Conservation (phyloP, 306 rosid genomes). For the Prunus mume region DNA sequence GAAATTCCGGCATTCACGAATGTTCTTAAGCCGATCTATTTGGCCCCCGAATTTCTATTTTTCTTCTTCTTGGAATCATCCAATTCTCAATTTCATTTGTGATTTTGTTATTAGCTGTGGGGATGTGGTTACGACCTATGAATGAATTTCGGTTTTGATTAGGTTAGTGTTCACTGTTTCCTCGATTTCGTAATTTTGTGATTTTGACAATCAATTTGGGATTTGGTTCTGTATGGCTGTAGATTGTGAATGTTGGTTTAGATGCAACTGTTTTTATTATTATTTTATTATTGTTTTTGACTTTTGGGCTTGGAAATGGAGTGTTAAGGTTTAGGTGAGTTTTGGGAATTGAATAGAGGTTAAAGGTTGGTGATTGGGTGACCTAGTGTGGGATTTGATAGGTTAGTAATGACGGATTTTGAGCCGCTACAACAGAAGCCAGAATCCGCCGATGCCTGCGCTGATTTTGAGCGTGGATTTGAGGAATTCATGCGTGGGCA, state of each 20-base stretch:
- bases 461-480: constrained; percentile 78
- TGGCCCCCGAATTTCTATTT: constrained; percentile 10
- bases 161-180: constrained; percentile 37
- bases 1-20: constrained; percentile 25
- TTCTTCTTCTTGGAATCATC: constrained; percentile 11
- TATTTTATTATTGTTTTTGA: not conserved
- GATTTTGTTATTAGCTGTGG: constrained; percentile 30
- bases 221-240: constrained; percentile 22
- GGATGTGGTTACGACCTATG: constrained; percentile 46
- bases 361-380: constrained; percentile 35
- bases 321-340: constrained; percentile 23
- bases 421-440: constrained; percentile 91
- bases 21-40: constrained; percentile 36
- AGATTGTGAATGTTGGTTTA: constrained; percentile 44
- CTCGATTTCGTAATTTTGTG: constrained; percentile 11
- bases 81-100: constrained; percentile 34
- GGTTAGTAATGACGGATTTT: constrained; percentile 75
- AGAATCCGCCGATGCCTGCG: constrained; percentile 72
- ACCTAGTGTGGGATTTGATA: constrained; percentile 27
- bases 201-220: constrained; percentile 36
- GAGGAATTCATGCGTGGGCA: constrained; percentile 95
- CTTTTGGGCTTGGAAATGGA: constrained; percentile 34
- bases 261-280: constrained; percentile 18
- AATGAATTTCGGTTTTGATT: constrained; percentile 36
- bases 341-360: constrained; percentile 26